Evolutionary conservation across 495 filamentous ascomycete genomes (phyloP), one percentile per base, ranked within the genome.

Genomic region (Trichoderma reesei): DNA sequence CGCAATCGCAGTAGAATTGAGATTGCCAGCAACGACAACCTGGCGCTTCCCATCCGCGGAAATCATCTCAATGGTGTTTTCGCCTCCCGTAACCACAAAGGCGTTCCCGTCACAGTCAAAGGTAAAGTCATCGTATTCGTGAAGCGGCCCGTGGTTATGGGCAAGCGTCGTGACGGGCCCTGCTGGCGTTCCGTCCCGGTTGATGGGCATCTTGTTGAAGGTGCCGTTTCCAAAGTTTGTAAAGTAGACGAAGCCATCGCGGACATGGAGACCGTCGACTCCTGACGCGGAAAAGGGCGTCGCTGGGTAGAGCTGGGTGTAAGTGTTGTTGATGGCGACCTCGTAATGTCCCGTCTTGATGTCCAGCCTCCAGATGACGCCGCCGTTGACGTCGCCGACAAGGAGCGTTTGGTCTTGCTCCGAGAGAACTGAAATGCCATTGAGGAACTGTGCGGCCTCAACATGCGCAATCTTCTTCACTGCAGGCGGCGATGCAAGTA

Each of bases 361-460:
- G 14, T 68, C 67, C 26, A 68, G 13, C 6, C 60, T 46, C 62
- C 61, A 61, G 61, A 68, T 63, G 20, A 39, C 8, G 16, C 67
- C 67, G 4, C 36, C 14, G 16, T 59, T 42, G 14, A 65, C 42
- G 54, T 68, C 67, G 13, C 60, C 42, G 2, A 68, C 71, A 8
- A 71, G 62, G 18, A 71, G 59, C 61, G 63, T 62, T 20, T 10
- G 68, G 7, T 44, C 56, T 3, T 41, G 34, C 8, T 48, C 56
- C 36, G 67, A 54, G 14, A 70, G 61, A 6, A 59, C 11, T 41
- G 65, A 61, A 6, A 71, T n/a, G 39, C 70, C 70, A 60, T 72
- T 76, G 8, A 73, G 68, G 63, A 78, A 70, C 6, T 68, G 60
- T 1, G 72, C 69, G 13, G 67, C 56, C 2, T 68, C 65, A 6